Evolutionary conservation across 345 rosid species (phyloP), one percentile per base, ranked within the genome.

Genomic region (Citrus australasica): DNA sequence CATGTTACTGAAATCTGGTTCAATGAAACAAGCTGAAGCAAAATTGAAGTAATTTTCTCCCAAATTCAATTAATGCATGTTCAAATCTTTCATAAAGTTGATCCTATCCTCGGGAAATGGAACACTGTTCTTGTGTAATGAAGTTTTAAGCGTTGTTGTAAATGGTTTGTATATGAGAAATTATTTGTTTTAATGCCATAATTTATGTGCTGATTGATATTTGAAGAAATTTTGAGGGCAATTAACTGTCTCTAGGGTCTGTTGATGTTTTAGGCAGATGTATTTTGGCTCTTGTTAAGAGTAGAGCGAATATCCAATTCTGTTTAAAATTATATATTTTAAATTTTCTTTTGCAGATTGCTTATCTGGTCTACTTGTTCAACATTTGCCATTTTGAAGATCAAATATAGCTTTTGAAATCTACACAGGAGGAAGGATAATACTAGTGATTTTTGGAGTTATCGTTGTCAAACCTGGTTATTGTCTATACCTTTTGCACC

Each of bases 311-410:
- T 60, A 56, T 38, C 19, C 60, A 59, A 58, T 13, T 24, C 37
- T 35, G 48, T 46, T 28, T 69, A 38, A 22, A 53, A 53, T 53
- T 22, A 5, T 16, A 17, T 53, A 56, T 17, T 66, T 69, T 37
- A 56, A 56, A 37, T 67, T 55, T 59, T 42, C 66, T 67, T 24
- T 58, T 75, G 79, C 75, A 79, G 79, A 60, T 64, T 76, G 69
- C 74, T 72, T 73, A 25, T 66, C 51, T 58, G 73, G 65, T 27
- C 19, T 32, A 67, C 51, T 55, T 37, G 40, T 11, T 28, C 79
- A 2, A 19, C 79, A 38, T 76, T 30, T 78, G 22, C 40, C 28
- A n/a, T 37, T 71, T 46, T 58, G n/a, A n/a, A n/a, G n/a, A n/a
- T n/a, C n/a, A n/a, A n/a, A n/a, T n/a, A n/a, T n/a, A n/a, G n/a